Base-by-base conservation (phyloP, 2,329 filamentous ascomycete species). In the Sporothrix mexicana region DNA sequence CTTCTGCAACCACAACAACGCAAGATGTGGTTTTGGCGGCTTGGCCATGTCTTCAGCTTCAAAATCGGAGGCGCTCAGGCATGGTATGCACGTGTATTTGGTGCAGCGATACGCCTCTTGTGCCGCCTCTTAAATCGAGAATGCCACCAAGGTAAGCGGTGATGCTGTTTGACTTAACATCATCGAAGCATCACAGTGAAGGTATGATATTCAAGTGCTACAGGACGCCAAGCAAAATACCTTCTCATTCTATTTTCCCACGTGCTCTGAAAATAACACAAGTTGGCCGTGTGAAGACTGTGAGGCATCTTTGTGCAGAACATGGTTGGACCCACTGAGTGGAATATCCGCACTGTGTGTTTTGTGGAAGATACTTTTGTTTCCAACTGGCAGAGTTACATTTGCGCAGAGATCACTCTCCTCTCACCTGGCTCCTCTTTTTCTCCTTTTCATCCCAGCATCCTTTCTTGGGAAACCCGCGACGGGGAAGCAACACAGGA, bases 371-470 rank as follows among this genome's bases (percentile, higher is more conserved):
- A 13, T 66, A 66, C 43, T 30, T 49, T 23, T n/a, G 25, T 20
- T 47, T 49, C 6, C 36, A 25, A n/a, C 23, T 49, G 66, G 41
- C 66, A 41, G 47, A 53, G 66, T 68, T 15, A 47, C n/a, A 53
- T 68, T 68, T 36, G 45, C 64, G 64, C 45, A 68, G 2, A 68
- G 66, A 68, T 43, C 66, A 55, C 30, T 36, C 30, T 36, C 30
- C 30, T 36, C 30, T n/a, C n/a, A n/a, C n/a, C 30, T 36, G 30
- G 30, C 30, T 36, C 30, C 30, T 66, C 41, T 66, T 36, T 25
- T 25, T 15, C 45, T n/a, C 17, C 45, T 13, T 5, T 25, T 51
- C 25, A 15, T 51, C 47, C 47, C 66, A 47, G 47, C 23, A 55
- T 68, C 47, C 30, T 30, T 15, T 68, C 66, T 49, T 68, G 47